Base-by-base conservation (phyloP, 1,284 basidiomycete genomes). In the Trichosporon sp. region DNA sequence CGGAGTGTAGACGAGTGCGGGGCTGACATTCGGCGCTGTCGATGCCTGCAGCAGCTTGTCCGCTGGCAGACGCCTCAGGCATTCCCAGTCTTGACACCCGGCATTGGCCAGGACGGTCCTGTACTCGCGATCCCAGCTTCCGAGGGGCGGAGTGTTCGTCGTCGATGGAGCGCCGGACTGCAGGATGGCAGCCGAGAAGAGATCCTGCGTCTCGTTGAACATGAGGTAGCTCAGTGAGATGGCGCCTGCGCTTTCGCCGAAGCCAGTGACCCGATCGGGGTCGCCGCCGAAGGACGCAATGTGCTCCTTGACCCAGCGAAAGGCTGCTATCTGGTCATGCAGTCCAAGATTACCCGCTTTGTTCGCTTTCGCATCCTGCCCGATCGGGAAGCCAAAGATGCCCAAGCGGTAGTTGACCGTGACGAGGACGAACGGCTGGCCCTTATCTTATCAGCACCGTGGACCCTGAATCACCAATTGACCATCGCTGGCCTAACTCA, bases 261-360 rank as follows among this genome's bases (percentile, higher is more conserved):
- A 76, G 29, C 80, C 70, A 2, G 80, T 81, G 1, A 80, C 73
- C 65, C 70, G 64, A 0, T 14, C 5, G 19, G 73, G 70, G 67
- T 84, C 79, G n/a, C 84, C 84, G 4, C 84, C 83, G 62, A 84
- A 84, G 1, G 73, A 71, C 33, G 69, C 69, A 58, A 84, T 82
- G 65, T 84, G 79, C 61, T 78, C 59, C 37, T 81, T 79, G 0
- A 85, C 78, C 83, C 84, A 85, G 63, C 82, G 70, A 4, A 85
- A 72, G 1, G 79, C 82, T 19, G 80, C 72, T 4, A 78, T 73
- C 63, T 84, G 81, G 66, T 85, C 83, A 54, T 70, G 67, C 23
- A 81, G 60, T 16, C 80, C 81, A 23, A 78, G 70, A 60, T 81
- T 81, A 19, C 71, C 73, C 1, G 75, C 76, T 1, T 69, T 67